Percentiles rank a stretch among this genome's conserved stretches.
Evolutionary conservation across 768 basidiomycete genomes (phyloP).

Genomic region (Hortiboletus campestris): DNA sequence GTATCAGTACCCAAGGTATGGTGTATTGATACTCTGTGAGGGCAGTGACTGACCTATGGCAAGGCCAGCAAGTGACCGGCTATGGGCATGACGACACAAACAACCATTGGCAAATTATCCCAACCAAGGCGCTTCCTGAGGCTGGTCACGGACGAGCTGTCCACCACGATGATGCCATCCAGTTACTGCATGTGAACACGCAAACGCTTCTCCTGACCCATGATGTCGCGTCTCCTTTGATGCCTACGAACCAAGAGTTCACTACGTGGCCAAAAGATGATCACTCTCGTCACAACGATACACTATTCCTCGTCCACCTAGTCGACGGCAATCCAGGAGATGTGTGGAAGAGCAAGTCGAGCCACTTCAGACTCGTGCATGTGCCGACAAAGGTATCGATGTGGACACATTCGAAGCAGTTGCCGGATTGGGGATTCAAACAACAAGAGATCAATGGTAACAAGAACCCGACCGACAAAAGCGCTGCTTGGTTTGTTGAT

Average conservation of each 20-base stretch:
- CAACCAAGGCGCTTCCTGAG: slow-evolving; percentile 92
- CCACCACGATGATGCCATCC: slow-evolving; percentile 84
- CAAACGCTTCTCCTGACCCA: slow-evolving; percentile 85
- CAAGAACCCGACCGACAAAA: slow-evolving; percentile 82
- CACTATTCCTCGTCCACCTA: slow-evolving; percentile 78
- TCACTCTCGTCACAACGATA: slow-evolving; percentile 77
- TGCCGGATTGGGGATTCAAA: slow-evolving; percentile 96
- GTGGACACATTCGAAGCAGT: slow-evolving; percentile 83
- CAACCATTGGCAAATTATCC: slow-evolving; percentile 94
- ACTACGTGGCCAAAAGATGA: slow-evolving; percentile 89
- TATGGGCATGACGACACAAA: slow-evolving; percentile 94
- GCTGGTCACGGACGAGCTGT: slow-evolving; percentile 91
- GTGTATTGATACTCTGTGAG: background rate
- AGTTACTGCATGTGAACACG: slow-evolving; percentile 85
- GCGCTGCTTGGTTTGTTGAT: slow-evolving; percentile 87
- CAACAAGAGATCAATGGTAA: slow-evolving; percentile 99
- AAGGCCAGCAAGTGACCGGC: slow-evolving; percentile 94
- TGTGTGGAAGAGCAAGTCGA: slow-evolving; percentile 90
- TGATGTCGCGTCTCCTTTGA: slow-evolving; percentile 94
- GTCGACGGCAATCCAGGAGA: slow-evolving; percentile 74
- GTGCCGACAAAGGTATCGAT: slow-evolving; percentile 86
- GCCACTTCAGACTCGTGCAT: slow-evolving; percentile 90
- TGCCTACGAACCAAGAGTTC: slow-evolving; percentile 98
- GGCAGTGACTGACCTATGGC: background rate
- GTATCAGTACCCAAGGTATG: slow-evolving; percentile 87